phyloP scores from a whole-genome alignment of 164 flowering plant genomes.

The Magnolia sinica region DNA sequence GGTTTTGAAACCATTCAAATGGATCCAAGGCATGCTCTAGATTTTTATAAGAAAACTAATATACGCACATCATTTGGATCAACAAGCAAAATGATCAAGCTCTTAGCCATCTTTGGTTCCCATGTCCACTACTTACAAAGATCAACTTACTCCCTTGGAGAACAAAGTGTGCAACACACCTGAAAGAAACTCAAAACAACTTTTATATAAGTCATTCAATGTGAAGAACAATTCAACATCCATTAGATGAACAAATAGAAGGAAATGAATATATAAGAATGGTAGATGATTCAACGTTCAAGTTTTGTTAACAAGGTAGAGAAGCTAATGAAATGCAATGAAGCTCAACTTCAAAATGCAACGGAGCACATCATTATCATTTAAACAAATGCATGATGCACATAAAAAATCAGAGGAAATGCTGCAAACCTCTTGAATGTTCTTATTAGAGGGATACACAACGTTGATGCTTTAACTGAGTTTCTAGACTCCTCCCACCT shows the following conservation, averaged over 20 bases:
- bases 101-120: slow-evolving; percentile 86
- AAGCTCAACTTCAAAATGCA: too few relatives aligned
- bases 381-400: too few relatives aligned
- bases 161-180: slow-evolving; percentile 66
- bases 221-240: neutral
- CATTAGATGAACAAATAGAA: neutral
- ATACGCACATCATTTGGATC: slow-evolving; percentile 80
- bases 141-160: slow-evolving; percentile 51
- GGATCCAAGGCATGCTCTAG: neutral
- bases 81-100: slow-evolving; percentile 78
- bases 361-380: too few relatives aligned
- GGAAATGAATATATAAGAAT: neutral
- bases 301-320: too few relatives aligned
- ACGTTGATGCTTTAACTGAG: slow-evolving; percentile 52
- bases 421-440: slow-evolving; percentile 63
- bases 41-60: neutral
- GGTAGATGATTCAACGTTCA: neutral
- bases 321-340: too few relatives aligned
- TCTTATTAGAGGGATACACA: slow-evolving; percentile 55
- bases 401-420: neutral
- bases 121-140: slow-evolving; percentile 83
- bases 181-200: slow-evolving; percentile 23
- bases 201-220: neutral
- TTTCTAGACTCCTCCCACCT: slow-evolving; percentile 58
- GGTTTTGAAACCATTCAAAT: neutral